Conservation (phyloP, 2,329 filamentous ascomycete species). For the Arthroderma sp. region DNA sequence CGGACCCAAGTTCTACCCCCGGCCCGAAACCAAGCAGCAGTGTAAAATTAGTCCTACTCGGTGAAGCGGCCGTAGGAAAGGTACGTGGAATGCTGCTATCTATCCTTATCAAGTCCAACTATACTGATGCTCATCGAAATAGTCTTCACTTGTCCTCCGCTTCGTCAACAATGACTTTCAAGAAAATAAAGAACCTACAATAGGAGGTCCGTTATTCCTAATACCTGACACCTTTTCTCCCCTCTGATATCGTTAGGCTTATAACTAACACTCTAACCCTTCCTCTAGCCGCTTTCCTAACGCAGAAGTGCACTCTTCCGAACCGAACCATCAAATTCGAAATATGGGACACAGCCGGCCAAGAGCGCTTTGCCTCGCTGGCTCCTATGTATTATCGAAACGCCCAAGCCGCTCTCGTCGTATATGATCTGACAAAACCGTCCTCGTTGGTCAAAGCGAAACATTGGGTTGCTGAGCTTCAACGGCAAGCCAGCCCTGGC, state of each 20-base stretch:
- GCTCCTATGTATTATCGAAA: slow-evolving; percentile 99
- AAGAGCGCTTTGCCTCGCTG: slow-evolving; percentile 97
- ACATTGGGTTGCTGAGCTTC: slow-evolving; percentile 96
- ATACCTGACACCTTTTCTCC: no score
- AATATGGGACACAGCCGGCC: slow-evolving; percentile 97
- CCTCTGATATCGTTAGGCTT: not conserved
- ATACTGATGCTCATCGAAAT: slow-evolving; percentile 9
- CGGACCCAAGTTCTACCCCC: slow-evolving; percentile 52
- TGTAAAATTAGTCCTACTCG: slow-evolving; percentile 95
- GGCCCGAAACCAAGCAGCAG: slow-evolving; percentile 95
- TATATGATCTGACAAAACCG: slow-evolving; percentile 90
- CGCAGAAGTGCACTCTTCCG: slow-evolving; percentile 94
- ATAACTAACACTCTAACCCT: not conserved
- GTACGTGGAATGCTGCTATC: slow-evolving; percentile 37
- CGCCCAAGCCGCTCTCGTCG: slow-evolving; percentile 96
- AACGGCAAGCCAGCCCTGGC: slow-evolving; percentile 98
- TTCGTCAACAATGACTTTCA: slow-evolving; percentile 99
- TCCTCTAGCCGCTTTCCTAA: slow-evolving; percentile 75
- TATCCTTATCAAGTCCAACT: not conserved
- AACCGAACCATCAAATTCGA: slow-evolving; percentile 76
- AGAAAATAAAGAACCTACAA: slow-evolving; percentile 98
- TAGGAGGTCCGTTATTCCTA: slow-evolving; percentile 57
- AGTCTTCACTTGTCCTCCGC: slow-evolving; percentile 94
- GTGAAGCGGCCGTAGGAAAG: slow-evolving; percentile 97
- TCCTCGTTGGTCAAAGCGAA: slow-evolving; percentile 97